Evolutionary conservation across 192 early-diverging fungal genomes (phyloP), one percentile per base, ranked within the genome.

Genomic region (Podila horticola): DNA sequence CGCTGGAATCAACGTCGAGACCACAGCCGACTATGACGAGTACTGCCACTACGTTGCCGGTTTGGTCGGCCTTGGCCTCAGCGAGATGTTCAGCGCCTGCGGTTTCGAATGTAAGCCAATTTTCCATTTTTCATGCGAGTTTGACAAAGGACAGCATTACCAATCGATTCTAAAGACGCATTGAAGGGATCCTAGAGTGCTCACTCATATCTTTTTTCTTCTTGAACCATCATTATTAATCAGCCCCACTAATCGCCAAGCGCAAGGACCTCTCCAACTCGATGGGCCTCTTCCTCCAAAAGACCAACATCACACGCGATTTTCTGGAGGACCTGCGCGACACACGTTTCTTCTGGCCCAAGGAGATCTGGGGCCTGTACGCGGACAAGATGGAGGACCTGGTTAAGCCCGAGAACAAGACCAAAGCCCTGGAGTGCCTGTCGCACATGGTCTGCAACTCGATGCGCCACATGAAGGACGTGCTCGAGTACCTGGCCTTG

Each of bases 11-110:
- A 71, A 83, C 28, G 88, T 95, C n/a, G 76, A 84, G 8, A 96
- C 94, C 20, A 82, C 91, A 45, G 92, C 90, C 33, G 95, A 98
- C 84, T 99, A 95, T 88, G 92, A 99, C 84, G 90, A 96, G 61
- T 99, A 99, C 87, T 97, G 95, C 66, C 94, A 99, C 82, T 99
- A 98, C 82, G 97, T 98, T 15, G 97, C 98, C 20, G 97, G 98
- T 30, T 89, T 99, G 15, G 96, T 98, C 51, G 97, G 98, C 5
- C 86, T 95, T 70, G 97, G 98, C 24, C 82, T 99, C 59, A 97
- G 94, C 45, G 87, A 93, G 58, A 90, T 99, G 57, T 99, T 99
- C 89, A 87, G 88, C 26, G 94, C 90, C 17, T 94, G 93, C 29
- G 93, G 93, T 11, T 90, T 98, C 45, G 96, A 98, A 87, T 85